Conservation (phyloP, 768 basidiomycete species). For the Peribolospora kevripleyi region DNA sequence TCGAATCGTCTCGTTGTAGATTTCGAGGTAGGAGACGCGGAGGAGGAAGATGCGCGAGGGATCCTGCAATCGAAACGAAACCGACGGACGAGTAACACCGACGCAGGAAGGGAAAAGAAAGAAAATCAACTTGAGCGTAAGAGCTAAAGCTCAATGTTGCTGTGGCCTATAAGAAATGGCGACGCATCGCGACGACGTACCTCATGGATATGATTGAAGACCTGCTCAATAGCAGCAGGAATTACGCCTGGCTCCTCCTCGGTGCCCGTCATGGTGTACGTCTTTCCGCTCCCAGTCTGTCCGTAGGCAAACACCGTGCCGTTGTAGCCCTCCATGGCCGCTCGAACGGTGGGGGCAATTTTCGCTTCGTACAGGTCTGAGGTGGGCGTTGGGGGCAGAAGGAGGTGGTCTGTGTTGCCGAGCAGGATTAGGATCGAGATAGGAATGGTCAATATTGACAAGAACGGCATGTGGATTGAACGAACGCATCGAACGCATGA, state of each 20-base stretch:
- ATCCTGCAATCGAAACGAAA: slow-evolving; percentile 20
- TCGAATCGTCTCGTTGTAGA: slow-evolving; percentile 46
- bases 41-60: slow-evolving; percentile 73
- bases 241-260: slow-evolving; percentile 70
- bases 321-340: slow-evolving; percentile 94
- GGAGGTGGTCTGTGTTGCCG: slow-evolving; percentile 8
- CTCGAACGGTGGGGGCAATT: slow-evolving; percentile 18
- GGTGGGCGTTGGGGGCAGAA: slow-evolving; percentile 9
- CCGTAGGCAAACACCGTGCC: slow-evolving; percentile 68
- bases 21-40: slow-evolving; percentile 84
- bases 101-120: neutral
- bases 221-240: slow-evolving; percentile 71
- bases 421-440: neutral
- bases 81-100: neutral
- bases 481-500: no score
- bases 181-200: slow-evolving; percentile 12
- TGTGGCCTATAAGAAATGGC: neutral
- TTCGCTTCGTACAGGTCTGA: slow-evolving; percentile 9
- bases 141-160: neutral
- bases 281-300: slow-evolving; percentile 64
- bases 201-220: slow-evolving; percentile 53
- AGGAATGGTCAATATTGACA: neutral
- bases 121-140: neutral
- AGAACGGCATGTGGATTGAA: no score
- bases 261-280: slow-evolving; percentile 36